phyloP scores from a whole-genome alignment of 768 basidiomycete species.

The Auricularia sp. region DNA sequence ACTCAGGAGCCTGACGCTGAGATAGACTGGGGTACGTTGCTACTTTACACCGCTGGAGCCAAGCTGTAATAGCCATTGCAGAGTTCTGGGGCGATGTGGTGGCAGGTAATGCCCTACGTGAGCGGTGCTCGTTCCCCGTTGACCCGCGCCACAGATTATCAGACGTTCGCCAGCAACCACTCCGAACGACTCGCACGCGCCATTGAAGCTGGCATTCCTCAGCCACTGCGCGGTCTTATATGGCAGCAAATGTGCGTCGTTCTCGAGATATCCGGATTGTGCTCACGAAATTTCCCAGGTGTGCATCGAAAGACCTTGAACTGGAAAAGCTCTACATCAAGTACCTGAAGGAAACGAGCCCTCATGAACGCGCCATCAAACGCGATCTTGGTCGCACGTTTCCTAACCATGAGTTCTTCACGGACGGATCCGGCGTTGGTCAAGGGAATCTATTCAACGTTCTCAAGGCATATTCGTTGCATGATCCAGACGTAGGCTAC shows the following conservation, averaged over 20 bases:
- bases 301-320: slow-evolving; percentile 84
- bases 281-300: slow-evolving; percentile 38
- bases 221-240: slow-evolving; percentile 83
- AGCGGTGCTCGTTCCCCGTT: slow-evolving; percentile 3
- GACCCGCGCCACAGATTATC: slow-evolving; percentile 54
- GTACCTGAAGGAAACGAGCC: slow-evolving; percentile 71
- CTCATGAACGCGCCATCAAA: slow-evolving; percentile 89
- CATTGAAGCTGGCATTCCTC: slow-evolving; percentile 87
- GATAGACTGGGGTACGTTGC: slow-evolving; percentile 71
- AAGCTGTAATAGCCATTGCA: slow-evolving; percentile 21
- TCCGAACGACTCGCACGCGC: slow-evolving; percentile 76
- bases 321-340: slow-evolving; percentile 76
- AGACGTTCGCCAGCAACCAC: slow-evolving; percentile 68
- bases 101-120: slow-evolving; percentile 43
- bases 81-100: slow-evolving; percentile 96
- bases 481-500: slow-evolving; percentile 91
- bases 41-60: slow-evolving; percentile 5
- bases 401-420: slow-evolving; percentile 94
- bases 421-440: slow-evolving; percentile 86
- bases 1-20: slow-evolving; percentile 32
- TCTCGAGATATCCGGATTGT: background rate
- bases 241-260: slow-evolving; percentile 82
- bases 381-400: slow-evolving; percentile 93
- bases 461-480: slow-evolving; percentile 93
- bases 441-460: slow-evolving; percentile 98